Evolutionary conservation across 2,329 filamentous ascomycete genomes (phyloP).

Genomic region (Fusarium verrucosum): DNA sequence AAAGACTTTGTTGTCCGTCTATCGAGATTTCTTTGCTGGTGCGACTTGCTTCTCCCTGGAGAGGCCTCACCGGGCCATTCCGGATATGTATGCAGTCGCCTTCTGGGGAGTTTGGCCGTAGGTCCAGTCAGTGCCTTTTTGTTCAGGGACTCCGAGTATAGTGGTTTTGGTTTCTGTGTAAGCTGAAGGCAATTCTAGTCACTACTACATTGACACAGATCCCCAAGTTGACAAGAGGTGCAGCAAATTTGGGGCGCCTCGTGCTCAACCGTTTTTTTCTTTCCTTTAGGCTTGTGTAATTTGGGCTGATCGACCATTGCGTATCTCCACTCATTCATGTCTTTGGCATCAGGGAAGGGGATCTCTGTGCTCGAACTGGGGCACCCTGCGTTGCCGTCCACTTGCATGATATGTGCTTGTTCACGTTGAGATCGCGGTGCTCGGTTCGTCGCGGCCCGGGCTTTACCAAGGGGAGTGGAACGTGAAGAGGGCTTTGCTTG

Average conservation of each 20-base stretch:
- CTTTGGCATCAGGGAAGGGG: slow-evolving; percentile 44
- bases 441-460: slow-evolving; percentile 10
- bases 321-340: slow-evolving; percentile 49
- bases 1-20: background rate
- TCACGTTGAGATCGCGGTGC: background rate
- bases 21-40: background rate
- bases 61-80: slow-evolving; percentile 17
- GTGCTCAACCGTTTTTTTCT: slow-evolving; percentile 22
- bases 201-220: slow-evolving; percentile 38
- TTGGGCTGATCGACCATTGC: slow-evolving; percentile 48
- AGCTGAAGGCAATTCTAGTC: slow-evolving; percentile 34
- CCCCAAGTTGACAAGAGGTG: slow-evolving; percentile 44
- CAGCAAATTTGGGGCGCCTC: slow-evolving; percentile 31
- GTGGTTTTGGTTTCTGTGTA: slow-evolving; percentile 25
- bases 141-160: background rate
- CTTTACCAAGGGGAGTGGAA: slow-evolving; percentile 14
- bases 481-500: slow-evolving; percentile 49
- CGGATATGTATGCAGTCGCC: slow-evolving; percentile 17
- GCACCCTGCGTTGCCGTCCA: slow-evolving; percentile 45
- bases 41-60: slow-evolving; percentile 1
- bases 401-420: slow-evolving; percentile 33
- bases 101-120: slow-evolving; percentile 20
- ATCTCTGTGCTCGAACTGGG: slow-evolving; percentile 46
- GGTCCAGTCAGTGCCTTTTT: slow-evolving; percentile 9
- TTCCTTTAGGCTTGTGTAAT: slow-evolving; percentile 32